Percentiles rank a stretch among this genome's conserved stretches.
phyloP scores from a whole-genome alignment of 1,284 basidiomycete genomes.

The Psilocybe mexicana region DNA sequence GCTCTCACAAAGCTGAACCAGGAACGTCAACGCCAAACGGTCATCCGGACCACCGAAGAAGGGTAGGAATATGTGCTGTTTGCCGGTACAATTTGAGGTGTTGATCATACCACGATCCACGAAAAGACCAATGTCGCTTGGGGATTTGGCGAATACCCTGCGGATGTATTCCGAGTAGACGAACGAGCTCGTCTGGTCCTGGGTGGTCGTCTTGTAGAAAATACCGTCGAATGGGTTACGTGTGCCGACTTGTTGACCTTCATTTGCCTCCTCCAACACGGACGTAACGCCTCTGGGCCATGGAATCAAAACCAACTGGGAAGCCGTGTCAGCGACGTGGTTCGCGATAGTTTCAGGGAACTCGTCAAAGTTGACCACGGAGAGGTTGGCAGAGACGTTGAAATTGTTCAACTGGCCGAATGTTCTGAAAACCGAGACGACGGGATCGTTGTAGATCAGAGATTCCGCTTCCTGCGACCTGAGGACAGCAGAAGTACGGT shows the following conservation, averaged over 20 bases:
- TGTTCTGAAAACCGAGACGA: slow-evolving; percentile 80
- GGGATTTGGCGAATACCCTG: slow-evolving; percentile 68
- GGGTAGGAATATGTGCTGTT: slow-evolving; percentile 77
- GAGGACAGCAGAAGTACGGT: slow-evolving; percentile 85
- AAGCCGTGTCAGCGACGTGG: slow-evolving; percentile 57
- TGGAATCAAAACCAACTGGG: slow-evolving; percentile 82
- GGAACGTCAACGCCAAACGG: slow-evolving; percentile 76
- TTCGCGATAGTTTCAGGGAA: slow-evolving; percentile 69
- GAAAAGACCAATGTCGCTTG: slow-evolving; percentile 78
- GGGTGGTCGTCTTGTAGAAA: slow-evolving; percentile 45
- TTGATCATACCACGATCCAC: slow-evolving; percentile 60
- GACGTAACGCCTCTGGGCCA: slow-evolving; percentile 56
- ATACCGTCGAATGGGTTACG: slow-evolving; percentile 63
- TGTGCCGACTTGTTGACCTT: slow-evolving; percentile 22
- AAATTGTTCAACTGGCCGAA: slow-evolving; percentile 79
- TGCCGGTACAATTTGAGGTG: slow-evolving; percentile 23
- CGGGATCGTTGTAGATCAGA: slow-evolving; percentile 73
- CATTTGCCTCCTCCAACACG: slow-evolving; percentile 27
- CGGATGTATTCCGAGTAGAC: slow-evolving; percentile 82
- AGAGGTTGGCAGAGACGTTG: slow-evolving; percentile 67
- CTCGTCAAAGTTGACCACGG: slow-evolving; percentile 65
- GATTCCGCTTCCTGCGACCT: slow-evolving; percentile 75
- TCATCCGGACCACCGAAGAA: slow-evolving; percentile 96
- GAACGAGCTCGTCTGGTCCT: slow-evolving; percentile 50
- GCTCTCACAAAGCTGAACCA: slow-evolving; percentile 77